phyloP scores from a whole-genome alignment of 352 stramenopile genomes.

The Phytophthora ramorum region DNA sequence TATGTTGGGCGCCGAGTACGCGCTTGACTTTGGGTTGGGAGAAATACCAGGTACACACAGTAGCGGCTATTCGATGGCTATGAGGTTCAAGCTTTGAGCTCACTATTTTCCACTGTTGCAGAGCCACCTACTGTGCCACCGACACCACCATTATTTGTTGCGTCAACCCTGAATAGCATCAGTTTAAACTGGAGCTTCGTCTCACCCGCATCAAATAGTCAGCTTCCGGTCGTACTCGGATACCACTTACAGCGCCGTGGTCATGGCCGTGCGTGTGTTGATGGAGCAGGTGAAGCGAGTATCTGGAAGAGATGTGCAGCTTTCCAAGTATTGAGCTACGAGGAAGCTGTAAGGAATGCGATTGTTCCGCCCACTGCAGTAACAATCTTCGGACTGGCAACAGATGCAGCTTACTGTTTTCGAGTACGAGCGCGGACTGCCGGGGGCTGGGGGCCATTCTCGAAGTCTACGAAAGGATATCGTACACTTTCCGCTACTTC shows the following conservation, averaged over 20 bases:
- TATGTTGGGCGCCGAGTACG: conserved; percentile 32
- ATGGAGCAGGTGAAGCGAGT: conserved; percentile 26
- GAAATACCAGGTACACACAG: conserved; percentile 39
- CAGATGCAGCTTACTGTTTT: conserved; percentile 66
- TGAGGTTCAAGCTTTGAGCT: neutral
- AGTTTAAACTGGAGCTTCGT: conserved; percentile 47
- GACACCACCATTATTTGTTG: conserved; percentile 35
- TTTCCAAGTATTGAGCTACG: conserved; percentile 64
- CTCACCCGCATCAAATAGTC: conserved; percentile 7
- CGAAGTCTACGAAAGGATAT: conserved; percentile 36
- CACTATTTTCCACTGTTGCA: conserved; percentile 9
- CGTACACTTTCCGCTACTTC: conserved; percentile 48
- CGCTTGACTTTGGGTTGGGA: conserved; percentile 53
- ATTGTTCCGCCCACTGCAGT: conserved; percentile 33
- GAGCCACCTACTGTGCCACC: conserved; percentile 43
- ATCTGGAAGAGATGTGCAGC: conserved; percentile 60
- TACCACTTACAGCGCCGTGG: conserved; percentile 69
- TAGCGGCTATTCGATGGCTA: neutral
- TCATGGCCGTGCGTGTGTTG: conserved; percentile 45
- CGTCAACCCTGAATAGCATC: conserved; percentile 57
- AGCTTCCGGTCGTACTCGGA: conserved; percentile 59
- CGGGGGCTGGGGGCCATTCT: conserved; percentile 76
- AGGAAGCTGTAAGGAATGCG: conserved; percentile 47
- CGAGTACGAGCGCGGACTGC: conserved; percentile 60
- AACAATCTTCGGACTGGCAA: conserved; percentile 44